Evolutionary conservation across 75 land plant genomes (phyloP), one percentile per base, ranked within the genome.

Genomic region (Azolla pinnata): DNA sequence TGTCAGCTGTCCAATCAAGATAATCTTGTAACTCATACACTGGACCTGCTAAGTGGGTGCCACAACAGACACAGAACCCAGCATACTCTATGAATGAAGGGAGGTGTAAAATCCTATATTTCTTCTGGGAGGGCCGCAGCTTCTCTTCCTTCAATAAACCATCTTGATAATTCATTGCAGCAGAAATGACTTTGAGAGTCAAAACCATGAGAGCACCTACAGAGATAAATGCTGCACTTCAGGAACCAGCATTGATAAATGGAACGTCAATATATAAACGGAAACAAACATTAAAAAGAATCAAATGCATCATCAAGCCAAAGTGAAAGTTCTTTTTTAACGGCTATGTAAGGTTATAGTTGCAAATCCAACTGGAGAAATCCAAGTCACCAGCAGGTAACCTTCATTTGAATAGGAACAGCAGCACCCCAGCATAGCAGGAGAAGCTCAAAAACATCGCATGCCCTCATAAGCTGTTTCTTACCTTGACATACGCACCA

Each of bases 31-130:
- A 82, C 61, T 95, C 99, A 76, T 78, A 95, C 16, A 95, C 99
- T n/a, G 99, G 99, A 25, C 99, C 99, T 53, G 99, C 99, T 64
- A 95, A 78, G 72, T 95, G 97, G 56, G 86, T 90, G 4, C 99
- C 99, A 79, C 91, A 90, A 59, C 85, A 81, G 45, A 95, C 84
- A 52, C 99, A 95, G 68, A 79, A 95, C 24, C 99, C 97, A 54
- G 79, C 32, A 44, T 83, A 95, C 50, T 81, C 80, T 50, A 86
- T 27, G 29, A 86, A 29, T 27, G 91, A 83, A 42, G 99, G 99
- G 29, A 80, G 49, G 14, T 59, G 61, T 33, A 71, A 60, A 64
- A 95, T 63, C 47, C 88, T 62, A 40, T 90, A 65, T 66, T 84
- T 85, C 75, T 78, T 90, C 44, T 95, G 91, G 2, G 86, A 64